These are phyloP conservation scores for Tuctoria greenei DNA, from an alignment of 176 grass and related monocot species.

Conservation along the genomic window DNA sequence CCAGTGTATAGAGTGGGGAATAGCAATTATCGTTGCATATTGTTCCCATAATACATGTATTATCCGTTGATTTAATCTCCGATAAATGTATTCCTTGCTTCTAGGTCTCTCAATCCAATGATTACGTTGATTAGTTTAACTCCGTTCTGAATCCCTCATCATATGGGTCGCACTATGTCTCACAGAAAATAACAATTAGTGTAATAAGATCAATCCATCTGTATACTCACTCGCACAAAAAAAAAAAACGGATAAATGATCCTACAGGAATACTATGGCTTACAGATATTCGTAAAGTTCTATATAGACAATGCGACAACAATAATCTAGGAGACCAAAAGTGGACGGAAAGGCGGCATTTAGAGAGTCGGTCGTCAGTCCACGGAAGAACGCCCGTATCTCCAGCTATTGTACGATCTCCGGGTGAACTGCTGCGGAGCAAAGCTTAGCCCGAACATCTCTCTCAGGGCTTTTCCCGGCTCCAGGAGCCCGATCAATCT, in stretches of 20 bases:
- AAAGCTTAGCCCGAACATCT: conserved; percentile 98
- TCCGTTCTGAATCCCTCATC: too few relatives aligned
- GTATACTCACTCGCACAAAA: not conserved
- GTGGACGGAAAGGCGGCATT: not conserved
- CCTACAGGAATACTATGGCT: not conserved
- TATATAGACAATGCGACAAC: not conserved
- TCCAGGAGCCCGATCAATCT: conserved; percentile 77
- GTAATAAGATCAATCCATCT: not conserved
- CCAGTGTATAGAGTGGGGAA: too few relatives aligned
- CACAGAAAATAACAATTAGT: not conserved
- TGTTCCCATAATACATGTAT: too few relatives aligned
- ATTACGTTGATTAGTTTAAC: too few relatives aligned
- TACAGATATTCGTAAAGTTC: not conserved
- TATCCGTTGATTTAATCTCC: too few relatives aligned
- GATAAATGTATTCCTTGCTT: too few relatives aligned
- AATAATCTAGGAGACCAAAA: not conserved
- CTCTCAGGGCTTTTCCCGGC: conserved; percentile 76
- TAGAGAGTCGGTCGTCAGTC: conserved; percentile 27
- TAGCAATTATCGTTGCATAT: too few relatives aligned
- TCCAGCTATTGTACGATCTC: conserved; percentile 68
- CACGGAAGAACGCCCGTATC: conserved; percentile 55
- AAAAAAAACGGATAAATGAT: not conserved
- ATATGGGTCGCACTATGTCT: too few relatives aligned
- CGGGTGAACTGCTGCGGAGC: conserved; percentile 59
- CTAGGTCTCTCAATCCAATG: too few relatives aligned